phyloP scores from a whole-genome alignment of 768 basidiomycete species.

The Panellus pusillus region DNA sequence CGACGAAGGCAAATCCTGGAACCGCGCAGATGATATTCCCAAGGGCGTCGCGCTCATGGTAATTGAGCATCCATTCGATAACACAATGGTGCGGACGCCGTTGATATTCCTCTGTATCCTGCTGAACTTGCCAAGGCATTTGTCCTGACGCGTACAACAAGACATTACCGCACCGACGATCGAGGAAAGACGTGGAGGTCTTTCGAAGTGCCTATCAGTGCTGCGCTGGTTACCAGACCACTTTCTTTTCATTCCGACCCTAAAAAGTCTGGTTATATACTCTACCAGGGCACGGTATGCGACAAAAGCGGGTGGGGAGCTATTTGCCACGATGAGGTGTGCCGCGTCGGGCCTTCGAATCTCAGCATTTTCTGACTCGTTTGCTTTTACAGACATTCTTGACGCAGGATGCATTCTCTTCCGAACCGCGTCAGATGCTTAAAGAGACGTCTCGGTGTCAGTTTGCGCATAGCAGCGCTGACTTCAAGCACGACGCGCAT shows the following conservation, averaged over 20 bases:
- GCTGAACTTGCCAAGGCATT: slow-evolving; percentile 64
- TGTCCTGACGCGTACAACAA: slow-evolving; percentile 70
- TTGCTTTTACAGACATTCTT: slow-evolving; percentile 70
- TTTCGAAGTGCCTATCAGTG: slow-evolving; percentile 66
- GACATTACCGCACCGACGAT: slow-evolving; percentile 87
- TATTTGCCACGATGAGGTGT: slow-evolving; percentile 73
- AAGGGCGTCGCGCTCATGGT: slow-evolving; percentile 66
- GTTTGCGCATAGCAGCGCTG: slow-evolving; percentile 85
- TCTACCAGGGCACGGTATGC: slow-evolving; percentile 78
- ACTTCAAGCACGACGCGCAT: slow-evolving; percentile 79
- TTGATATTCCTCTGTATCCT: slow-evolving; percentile 25
- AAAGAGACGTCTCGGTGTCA: slow-evolving; percentile 75
- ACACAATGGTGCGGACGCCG: slow-evolving; percentile 54
- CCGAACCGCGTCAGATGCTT: slow-evolving; percentile 58
- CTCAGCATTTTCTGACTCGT: slow-evolving; percentile 2
- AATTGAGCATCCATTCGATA: slow-evolving; percentile 86
- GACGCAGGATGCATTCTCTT: slow-evolving; percentile 80
- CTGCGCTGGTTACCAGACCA: slow-evolving; percentile 59
- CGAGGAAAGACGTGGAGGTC: slow-evolving; percentile 85
- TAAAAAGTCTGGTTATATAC: slow-evolving; percentile 66
- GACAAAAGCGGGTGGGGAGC: slow-evolving; percentile 51
- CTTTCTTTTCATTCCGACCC: slow-evolving; percentile 87
- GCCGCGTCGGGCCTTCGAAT: slow-evolving; percentile 22
- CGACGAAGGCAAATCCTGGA: slow-evolving; percentile 82
- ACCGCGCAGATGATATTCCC: slow-evolving; percentile 50